phyloP scores from a whole-genome alignment of 2,329 filamentous ascomycete genomes.

The Emmonsia crescens region DNA sequence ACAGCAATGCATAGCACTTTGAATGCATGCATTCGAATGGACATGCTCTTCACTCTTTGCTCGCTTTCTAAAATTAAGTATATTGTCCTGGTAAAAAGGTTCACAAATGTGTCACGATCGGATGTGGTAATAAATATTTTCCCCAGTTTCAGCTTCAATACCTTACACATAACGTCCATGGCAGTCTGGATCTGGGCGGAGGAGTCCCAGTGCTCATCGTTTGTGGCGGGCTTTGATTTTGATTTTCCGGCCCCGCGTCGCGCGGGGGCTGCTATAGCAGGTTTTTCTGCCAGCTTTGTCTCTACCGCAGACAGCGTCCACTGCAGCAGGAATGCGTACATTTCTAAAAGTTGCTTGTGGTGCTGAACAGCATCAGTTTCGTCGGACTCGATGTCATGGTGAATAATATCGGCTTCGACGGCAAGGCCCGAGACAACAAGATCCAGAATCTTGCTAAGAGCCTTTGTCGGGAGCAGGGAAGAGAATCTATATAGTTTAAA shows the following conservation, averaged over 20 bases:
- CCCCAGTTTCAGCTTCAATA: constrained; percentile 80
- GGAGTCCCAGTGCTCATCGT: constrained; percentile 79
- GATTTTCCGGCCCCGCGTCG: constrained; percentile 65
- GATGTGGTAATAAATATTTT: constrained; percentile 94
- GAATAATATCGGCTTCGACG: constrained; percentile 72
- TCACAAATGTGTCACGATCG: constrained; percentile 89
- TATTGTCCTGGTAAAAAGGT: constrained; percentile 80
- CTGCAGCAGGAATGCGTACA: constrained; percentile 86
- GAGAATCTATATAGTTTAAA: constrained; percentile 64
- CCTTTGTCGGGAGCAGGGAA: constrained; percentile 64
- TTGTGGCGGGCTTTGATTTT: constrained; percentile 56
- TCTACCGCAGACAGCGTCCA: constrained; percentile 96
- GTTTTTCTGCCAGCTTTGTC: constrained; percentile 83
- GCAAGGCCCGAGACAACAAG: constrained; percentile 76
- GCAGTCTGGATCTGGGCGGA: constrained; percentile 76
- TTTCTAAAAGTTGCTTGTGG: constrained; percentile 85
- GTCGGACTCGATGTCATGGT: constrained; percentile 80
- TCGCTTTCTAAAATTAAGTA: constrained; percentile 94
- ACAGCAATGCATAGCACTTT: constrained; percentile 93
- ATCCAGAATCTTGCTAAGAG: constrained; percentile 87
- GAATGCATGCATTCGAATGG: constrained; percentile 93
- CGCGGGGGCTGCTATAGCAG: constrained; percentile 57
- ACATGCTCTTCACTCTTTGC: constrained; percentile 74
- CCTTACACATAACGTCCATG: constrained; percentile 90
- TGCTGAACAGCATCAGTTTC: constrained; percentile 78